Evolutionary conservation across 768 basidiomycete species (phyloP).

Genomic region (Suillus placidus): DNA sequence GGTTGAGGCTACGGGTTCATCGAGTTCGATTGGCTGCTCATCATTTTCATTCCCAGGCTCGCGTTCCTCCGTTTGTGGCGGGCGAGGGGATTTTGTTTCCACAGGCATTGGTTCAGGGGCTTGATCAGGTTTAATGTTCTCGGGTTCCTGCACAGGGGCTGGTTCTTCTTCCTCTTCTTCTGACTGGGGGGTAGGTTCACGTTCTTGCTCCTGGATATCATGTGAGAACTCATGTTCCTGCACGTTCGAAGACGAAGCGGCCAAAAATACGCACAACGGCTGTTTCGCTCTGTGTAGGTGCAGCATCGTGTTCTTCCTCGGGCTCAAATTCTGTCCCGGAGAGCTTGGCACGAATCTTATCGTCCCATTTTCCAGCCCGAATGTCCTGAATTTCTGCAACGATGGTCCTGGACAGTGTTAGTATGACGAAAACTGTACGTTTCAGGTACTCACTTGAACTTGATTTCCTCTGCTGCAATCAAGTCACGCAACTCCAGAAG

Average conservation of each 20-base stretch:
- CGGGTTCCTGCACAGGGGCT: background rate
- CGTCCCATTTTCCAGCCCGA: constrained; percentile 66
- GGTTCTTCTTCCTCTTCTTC: background rate
- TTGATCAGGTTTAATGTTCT: background rate
- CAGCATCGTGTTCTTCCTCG: background rate
- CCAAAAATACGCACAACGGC: background rate
- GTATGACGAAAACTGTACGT: background rate
- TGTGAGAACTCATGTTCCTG: background rate
- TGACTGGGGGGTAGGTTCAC: background rate
- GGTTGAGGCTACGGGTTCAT: background rate
- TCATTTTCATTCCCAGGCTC: background rate
- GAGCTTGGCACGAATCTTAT: constrained; percentile 45
- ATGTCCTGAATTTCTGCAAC: constrained; percentile 79
- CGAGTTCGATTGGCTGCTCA: background rate
- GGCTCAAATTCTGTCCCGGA: constrained; percentile 11
- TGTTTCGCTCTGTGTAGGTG: background rate
- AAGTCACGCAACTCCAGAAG: constrained; percentile 71
- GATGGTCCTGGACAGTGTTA: constrained; percentile 48
- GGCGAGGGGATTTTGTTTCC: background rate
- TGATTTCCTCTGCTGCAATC: constrained; percentile 71
- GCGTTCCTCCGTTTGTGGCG: background rate
- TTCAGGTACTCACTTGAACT: constrained; percentile 63
- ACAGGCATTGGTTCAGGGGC: background rate
- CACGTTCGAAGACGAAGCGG: no score
- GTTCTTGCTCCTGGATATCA: background rate